Percentiles rank a stretch among this genome's conserved stretches.
phyloP scores from a whole-genome alignment of 2,329 filamentous ascomycete species.

The Didymella keratinophila region DNA sequence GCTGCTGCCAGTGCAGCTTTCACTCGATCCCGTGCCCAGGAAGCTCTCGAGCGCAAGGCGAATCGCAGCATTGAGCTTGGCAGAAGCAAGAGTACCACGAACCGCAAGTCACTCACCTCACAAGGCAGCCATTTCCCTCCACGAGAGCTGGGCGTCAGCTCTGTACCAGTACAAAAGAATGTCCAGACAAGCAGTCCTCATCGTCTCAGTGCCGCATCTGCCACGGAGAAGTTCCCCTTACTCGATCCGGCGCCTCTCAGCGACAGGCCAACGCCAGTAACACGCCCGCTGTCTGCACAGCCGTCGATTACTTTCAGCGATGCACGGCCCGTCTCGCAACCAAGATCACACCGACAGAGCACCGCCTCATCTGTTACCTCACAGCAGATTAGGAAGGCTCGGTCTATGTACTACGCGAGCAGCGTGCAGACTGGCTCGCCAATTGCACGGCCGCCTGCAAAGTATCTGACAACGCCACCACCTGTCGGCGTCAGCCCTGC shows the following conservation, averaged over 20 bases:
- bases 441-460: slow-evolving; percentile 43
- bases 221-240: slow-evolving; percentile 32
- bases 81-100: slow-evolving; percentile 46
- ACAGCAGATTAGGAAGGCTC: slow-evolving; percentile 49
- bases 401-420: slow-evolving; percentile 52
- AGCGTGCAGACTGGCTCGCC: slow-evolving; percentile 50
- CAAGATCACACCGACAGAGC: slow-evolving; percentile 33
- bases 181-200: slow-evolving; percentile 21
- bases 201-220: slow-evolving; percentile 21
- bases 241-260: slow-evolving; percentile 28
- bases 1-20: slow-evolving; percentile 51
- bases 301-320: slow-evolving; percentile 35
- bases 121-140: slow-evolving; percentile 51
- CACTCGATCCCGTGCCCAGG: slow-evolving; percentile 40
- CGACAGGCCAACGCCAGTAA: neutral
- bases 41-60: slow-evolving; percentile 22
- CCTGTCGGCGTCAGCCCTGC: slow-evolving; percentile 16
- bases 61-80: slow-evolving; percentile 32
- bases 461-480: slow-evolving; percentile 42
- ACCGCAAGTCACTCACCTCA: slow-evolving; percentile 42
- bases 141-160: slow-evolving; percentile 42
- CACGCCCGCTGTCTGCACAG: slow-evolving; percentile 30
- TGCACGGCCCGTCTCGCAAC: slow-evolving; percentile 36
- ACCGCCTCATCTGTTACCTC: slow-evolving; percentile 39
- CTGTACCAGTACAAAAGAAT: slow-evolving; percentile 27